Base-by-base conservation (phyloP, 768 basidiomycete genomes). In the Rhodotorula paludigena region DNA sequence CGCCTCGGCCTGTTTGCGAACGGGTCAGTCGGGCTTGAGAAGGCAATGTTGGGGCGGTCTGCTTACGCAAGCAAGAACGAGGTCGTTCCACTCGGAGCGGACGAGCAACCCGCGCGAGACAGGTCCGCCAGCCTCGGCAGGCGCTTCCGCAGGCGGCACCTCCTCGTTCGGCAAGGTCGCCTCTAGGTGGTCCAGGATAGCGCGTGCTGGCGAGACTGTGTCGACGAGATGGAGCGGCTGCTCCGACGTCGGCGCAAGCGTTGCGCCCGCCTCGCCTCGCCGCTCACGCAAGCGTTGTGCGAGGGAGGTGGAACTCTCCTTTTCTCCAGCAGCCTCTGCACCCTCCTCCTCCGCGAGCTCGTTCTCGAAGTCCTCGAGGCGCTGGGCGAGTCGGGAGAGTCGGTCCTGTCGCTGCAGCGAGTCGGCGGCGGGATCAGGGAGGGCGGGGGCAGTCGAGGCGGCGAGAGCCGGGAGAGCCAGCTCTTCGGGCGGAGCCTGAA, bases 31-130 rank as follows among this genome's bases (percentile, higher is more conserved):
- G 14, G 48, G 56, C 14, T 11, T 9, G 30, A 18, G 10, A 47
- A 63, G n/a, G 21, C 52, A 45, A 21, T 39, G 16, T 33, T 0
- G 36, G 21, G 36, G 25, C 41, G 23, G 14, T 0, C 42, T 30
- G 78, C 84, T 67, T 73, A 86, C 84, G 49, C 80, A 82, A 55
- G 80, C 73, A 23, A 85, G 80, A 6, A 87, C 77, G 10, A 88
- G 77, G 2, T 84, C 82, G 49, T 82, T 78, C 78, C 83, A 85
- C 75, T 89, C 86, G 16, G 77, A 68, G 25, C 78, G 54, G 0
- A 85, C 82, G 28, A 88, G 75, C 16, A 86, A 61, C 23, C 81
- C 79, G 6, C 84, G 73, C 25, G 83, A 81, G 28, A 85, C 70
- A 4, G 38, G 45, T 18, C 42, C 36, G 9, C 11, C 48, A 7